Percentiles rank a stretch among this genome's conserved stretches.
Evolutionary conservation across 2,329 filamentous ascomycete genomes (phyloP).

Genomic region (Talaromyces sp.): DNA sequence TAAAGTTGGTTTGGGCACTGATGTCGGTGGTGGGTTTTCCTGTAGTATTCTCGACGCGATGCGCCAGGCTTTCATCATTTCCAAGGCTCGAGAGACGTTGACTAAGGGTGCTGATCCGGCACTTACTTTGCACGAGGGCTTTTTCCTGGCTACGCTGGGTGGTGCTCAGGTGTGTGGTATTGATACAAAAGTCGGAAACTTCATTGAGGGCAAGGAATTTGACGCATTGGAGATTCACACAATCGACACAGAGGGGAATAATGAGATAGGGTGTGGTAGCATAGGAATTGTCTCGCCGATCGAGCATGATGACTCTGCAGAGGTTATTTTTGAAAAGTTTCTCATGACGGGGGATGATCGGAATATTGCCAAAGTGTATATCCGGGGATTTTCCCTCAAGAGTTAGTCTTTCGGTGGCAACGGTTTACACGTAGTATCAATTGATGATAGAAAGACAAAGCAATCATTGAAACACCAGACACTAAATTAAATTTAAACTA

Average conservation of each 20-base stretch:
- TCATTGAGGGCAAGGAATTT: constrained; percentile 56
- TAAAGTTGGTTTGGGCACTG: constrained; percentile 62
- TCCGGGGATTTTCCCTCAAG: constrained; percentile 40
- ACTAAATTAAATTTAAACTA: no score
- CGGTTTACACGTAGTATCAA: no score
- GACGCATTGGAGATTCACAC: constrained; percentile 52
- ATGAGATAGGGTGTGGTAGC: not conserved
- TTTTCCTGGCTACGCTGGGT: constrained; percentile 57
- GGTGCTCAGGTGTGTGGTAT: constrained; percentile 56
- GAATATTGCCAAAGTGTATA: constrained; percentile 53
- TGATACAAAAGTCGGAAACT: constrained; percentile 50
- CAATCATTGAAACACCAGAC: no score
- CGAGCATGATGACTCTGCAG: constrained; percentile 44
- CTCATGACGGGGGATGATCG: constrained; percentile 61
- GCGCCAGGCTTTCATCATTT: constrained; percentile 49
- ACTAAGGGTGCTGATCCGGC: constrained; percentile 37
- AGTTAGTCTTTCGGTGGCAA: not conserved
- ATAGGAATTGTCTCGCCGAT: constrained; percentile 47
- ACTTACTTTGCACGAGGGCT: constrained; percentile 47
- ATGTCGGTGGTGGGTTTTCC: constrained; percentile 59
- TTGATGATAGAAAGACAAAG: no score
- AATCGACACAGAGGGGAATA: constrained; percentile 14
- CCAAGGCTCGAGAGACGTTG: constrained; percentile 29
- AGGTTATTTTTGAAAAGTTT: constrained; percentile 55
- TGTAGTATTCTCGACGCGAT: constrained; percentile 46